A percentile compares a stretch with the other conserved stretches of the same genome.
These are phyloP conservation scores for Begonia fuchsioides DNA, from an alignment of 306 rosid genomes.

Conservation along the genomic window DNA sequence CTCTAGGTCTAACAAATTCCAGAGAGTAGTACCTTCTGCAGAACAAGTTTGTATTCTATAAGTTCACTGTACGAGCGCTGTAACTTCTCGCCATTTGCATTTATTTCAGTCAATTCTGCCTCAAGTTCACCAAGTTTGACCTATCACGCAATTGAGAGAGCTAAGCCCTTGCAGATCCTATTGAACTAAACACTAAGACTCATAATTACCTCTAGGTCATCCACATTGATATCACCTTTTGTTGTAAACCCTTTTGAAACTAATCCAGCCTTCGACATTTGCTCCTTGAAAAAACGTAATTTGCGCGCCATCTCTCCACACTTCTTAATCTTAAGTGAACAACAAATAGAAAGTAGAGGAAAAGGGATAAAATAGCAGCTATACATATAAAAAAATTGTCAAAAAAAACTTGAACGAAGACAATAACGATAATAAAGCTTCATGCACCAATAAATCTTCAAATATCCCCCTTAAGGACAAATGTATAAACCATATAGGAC, in stretches of 20 bases:
- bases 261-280: constrained; percentile 71
- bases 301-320: constrained; percentile 94
- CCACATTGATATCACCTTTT: constrained; percentile 37
- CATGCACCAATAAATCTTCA: too few relatives aligned
- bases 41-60: constrained; percentile 74
- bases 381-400: neutral
- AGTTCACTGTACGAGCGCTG: constrained; percentile 83
- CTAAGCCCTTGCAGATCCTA: too few relatives aligned
- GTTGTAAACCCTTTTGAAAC: constrained; percentile 28
- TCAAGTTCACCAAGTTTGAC: constrained; percentile 83
- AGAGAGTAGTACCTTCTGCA: constrained; percentile 60
- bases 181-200: neutral
- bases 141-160: constrained; percentile 25
- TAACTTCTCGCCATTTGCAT: constrained; percentile 85
- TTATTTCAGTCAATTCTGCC: constrained; percentile 74
- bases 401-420: neutral
- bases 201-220: constrained; percentile 64
- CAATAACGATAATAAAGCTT: too few relatives aligned
- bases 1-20: neutral
- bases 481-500: too few relatives aligned
- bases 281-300: constrained; percentile 81
- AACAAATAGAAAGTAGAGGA: neutral
- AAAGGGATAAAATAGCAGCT: constrained; percentile 9
- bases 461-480: too few relatives aligned
- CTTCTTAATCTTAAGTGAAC: constrained; percentile 61